These are phyloP conservation scores for Mortierella sp. DNA, from an alignment of 371 early-diverging fungal genomes.

Conservation along the genomic window DNA sequence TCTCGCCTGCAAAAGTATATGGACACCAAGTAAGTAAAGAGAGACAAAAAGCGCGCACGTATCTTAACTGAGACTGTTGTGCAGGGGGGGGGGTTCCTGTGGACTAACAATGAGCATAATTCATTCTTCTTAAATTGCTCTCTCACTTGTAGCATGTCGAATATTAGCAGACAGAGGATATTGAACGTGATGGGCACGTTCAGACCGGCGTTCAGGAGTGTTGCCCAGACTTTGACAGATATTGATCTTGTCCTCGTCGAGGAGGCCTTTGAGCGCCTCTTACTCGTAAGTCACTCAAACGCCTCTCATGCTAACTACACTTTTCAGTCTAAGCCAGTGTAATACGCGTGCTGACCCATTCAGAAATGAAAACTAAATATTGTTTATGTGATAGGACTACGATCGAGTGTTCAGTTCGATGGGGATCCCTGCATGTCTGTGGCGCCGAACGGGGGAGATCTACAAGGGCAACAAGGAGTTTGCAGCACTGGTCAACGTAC, in stretches of 20 bases:
- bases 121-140: too few species aligned
- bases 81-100: too few species aligned
- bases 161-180: conserved; percentile 80
- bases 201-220: conserved; percentile 85
- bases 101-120: too few species aligned
- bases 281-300: conserved; percentile 68
- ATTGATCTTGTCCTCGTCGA: conserved; percentile 93
- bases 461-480: conserved; percentile 95
- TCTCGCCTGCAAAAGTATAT: conserved; percentile 89
- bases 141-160: conserved; percentile 85
- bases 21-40: conserved; percentile 79
- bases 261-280: conserved; percentile 92
- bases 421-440: conserved; percentile 94
- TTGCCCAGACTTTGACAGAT: conserved; percentile 92
- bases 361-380: conserved; percentile 2
- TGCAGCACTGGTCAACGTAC: conserved; percentile 87
- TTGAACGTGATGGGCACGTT: conserved; percentile 90
- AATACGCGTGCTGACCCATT: too few species aligned
- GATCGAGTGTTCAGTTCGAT: conserved; percentile 94
- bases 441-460: conserved; percentile 96
- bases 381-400: conserved; percentile 75
- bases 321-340: too few species aligned
- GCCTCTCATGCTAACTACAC: neutral
- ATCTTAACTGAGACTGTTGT: too few species aligned
- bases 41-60: neutral